phyloP scores from a whole-genome alignment of 129 eudicot genomes.

The Kitagawia praeruptora region DNA sequence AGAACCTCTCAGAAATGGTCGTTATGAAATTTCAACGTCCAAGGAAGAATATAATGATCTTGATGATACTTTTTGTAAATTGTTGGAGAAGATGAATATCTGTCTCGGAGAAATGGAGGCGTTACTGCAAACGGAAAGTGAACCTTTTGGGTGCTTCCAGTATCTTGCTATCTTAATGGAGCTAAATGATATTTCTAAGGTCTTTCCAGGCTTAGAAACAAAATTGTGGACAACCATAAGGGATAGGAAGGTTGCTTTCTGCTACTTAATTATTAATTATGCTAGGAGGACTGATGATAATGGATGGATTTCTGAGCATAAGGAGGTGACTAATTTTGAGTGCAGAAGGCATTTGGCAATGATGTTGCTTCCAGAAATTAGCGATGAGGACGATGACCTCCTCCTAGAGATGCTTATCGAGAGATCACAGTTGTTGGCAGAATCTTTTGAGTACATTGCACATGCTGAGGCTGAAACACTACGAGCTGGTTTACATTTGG shows the following conservation, averaged over 20 bases:
- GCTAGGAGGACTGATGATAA: conserved; percentile 50
- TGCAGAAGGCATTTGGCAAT: conserved; percentile 65
- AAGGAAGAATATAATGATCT: conserved; percentile 19
- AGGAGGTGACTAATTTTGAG: conserved; percentile 54
- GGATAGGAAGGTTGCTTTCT: conserved; percentile 31
- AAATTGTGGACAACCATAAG: conserved; percentile 37
- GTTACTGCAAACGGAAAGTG: conserved; percentile 15
- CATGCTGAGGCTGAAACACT: conserved; percentile 38
- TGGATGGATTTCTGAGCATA: conserved; percentile 51
- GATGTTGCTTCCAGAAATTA: conserved; percentile 65
- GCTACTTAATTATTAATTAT: conserved; percentile 37
- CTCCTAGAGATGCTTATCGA: conserved; percentile 77
- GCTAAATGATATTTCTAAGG: conserved; percentile 30
- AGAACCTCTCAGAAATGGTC: conserved; percentile 3
- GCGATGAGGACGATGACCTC: conserved; percentile 55
- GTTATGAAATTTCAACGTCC: conserved; percentile 13
- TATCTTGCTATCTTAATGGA: conserved; percentile 52
- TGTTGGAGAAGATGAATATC: background rate
- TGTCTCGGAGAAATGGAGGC: background rate
- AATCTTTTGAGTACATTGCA: conserved; percentile 66
- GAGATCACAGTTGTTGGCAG: conserved; percentile 53
- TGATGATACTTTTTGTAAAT: too few relatives aligned
- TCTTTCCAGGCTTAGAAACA: conserved; percentile 36
- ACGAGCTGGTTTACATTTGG: conserved; percentile 65
- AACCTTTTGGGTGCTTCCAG: conserved; percentile 31